A percentile compares a stretch with the other conserved stretches of the same genome.
Evolutionary conservation across 2,329 filamentous ascomycete species (phyloP).

Genomic region (Talaromyces islandicus): DNA sequence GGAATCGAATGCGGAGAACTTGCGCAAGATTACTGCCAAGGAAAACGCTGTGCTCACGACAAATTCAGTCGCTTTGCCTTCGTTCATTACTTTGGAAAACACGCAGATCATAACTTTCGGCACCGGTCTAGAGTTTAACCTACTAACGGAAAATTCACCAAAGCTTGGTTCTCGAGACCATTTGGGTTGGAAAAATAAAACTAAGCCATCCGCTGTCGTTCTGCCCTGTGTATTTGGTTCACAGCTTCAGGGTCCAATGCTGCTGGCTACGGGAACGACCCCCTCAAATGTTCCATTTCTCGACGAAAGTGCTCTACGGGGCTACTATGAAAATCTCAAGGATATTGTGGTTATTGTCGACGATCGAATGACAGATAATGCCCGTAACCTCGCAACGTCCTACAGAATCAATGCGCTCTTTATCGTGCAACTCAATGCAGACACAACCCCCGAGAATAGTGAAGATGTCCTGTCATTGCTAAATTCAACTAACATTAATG

Average conservation of each 20-base stretch:
- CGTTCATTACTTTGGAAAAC: not conserved
- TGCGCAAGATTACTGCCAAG: not conserved
- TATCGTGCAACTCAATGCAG: slow-evolving; percentile 12
- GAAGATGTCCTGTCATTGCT: slow-evolving; percentile 3
- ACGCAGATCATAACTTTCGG: slow-evolving; percentile 1
- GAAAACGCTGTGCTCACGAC: not conserved
- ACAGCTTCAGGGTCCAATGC: slow-evolving; percentile 6
- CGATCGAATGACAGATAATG: slow-evolving; percentile 26
- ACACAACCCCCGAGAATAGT: not conserved
- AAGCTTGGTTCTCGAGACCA: not conserved
- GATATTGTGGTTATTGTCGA: slow-evolving; percentile 20
- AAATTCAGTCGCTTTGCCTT: not conserved
- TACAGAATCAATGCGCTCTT: slow-evolving; percentile 24
- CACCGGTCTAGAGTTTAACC: not conserved
- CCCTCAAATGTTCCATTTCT: slow-evolving; percentile 6
- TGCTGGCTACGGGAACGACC: slow-evolving; percentile 3
- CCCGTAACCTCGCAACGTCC: slow-evolving; percentile 20
- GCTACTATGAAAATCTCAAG: not conserved
- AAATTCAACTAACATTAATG: slow-evolving; percentile 9
- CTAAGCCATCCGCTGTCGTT: slow-evolving; percentile 1
- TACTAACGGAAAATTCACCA: not conserved
- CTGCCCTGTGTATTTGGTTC: slow-evolving; percentile 7
- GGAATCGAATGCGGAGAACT: not conserved
- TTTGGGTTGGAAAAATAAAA: not conserved
- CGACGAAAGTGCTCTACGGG: not conserved